Base-by-base conservation (phyloP, 1,284 basidiomycete species). In the Ganoderma leucocontextum region DNA sequence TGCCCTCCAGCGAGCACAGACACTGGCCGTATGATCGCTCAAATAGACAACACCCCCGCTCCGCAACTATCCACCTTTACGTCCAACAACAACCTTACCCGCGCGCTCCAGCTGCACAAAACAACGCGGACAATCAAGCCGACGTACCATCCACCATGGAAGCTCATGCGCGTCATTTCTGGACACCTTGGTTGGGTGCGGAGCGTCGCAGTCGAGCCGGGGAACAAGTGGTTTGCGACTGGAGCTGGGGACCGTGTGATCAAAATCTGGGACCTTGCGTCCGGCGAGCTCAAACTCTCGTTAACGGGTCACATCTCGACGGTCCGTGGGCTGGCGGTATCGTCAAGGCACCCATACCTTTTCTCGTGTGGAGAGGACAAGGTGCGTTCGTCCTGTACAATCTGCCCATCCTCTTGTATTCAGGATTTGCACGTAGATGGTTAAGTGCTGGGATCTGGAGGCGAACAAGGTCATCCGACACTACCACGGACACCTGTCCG, bases 391-490 rank as follows among this genome's bases (percentile, higher is more conserved):
- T 15, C 15, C 22, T 35, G 10, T 15, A 7, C 13, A 4, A 49
- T 17, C 7, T 36, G 49, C 53, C 44, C 3, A 63, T 25, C 42
- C 39, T 35, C 2, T 64, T 29, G 39, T 60, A 25, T 41, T 41
- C 36, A 42, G 12, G 12, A 15, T 13, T 13, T n/a, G 38, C 38
- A 12, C 17, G 19, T 77, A 96, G 94, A 98, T 98, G 95, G 97
- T 99, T 58, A 99, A 99, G 84, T 99, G 98, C 77, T 99, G 98
- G 98, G 97, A 99, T 78, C 82, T 99, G 64, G 98, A 99, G 82
- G 93, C 94, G 25, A 99, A 99, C 86, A 98, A 98, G 81, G 97
- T 99, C 71, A 99, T 99, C 72, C 88, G 97, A 52, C 96, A 99
- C 80, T 99, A 99, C 80, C 96, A 98, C 78, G 97, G 97, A 1